phyloP scores from a whole-genome alignment of 805 yeast genomes.

The Candida sanyiensis region DNA sequence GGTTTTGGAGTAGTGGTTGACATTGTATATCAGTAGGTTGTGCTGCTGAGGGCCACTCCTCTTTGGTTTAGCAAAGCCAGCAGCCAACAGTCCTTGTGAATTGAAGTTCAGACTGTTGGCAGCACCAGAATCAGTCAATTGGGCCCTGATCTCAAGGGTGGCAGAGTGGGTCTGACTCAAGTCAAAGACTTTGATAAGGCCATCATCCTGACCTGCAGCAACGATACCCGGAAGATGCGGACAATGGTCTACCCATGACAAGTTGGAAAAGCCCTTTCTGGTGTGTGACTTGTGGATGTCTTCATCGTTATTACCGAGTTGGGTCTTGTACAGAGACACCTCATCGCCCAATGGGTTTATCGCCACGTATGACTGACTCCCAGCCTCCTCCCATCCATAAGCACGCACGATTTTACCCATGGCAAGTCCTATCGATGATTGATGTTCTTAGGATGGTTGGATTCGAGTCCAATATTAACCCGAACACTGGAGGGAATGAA shows the following conservation, averaged over 20 bases:
- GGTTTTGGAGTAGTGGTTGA: conserved; percentile 48
- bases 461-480: not conserved
- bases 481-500: too few relatives aligned
- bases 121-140: conserved; percentile 49
- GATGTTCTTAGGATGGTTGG: not conserved
- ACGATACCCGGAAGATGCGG: conserved; percentile 48
- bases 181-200: conserved; percentile 59
- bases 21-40: conserved; percentile 76
- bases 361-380: conserved; percentile 22
- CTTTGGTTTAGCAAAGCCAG: conserved; percentile 60
- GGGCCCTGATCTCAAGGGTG: conserved; percentile 13
- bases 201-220: conserved; percentile 72
- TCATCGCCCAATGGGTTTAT: conserved; percentile 75
- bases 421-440: not conserved
- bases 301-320: conserved; percentile 32
- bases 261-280: conserved; percentile 58
- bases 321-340: conserved; percentile 57
- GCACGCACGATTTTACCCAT: conserved; percentile 27
- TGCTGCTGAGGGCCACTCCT: conserved; percentile 41
- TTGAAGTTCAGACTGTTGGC: conserved; percentile 73
- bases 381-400: conserved; percentile 24
- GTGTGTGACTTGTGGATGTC: conserved; percentile 48
- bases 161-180: conserved; percentile 33
- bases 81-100: conserved; percentile 57
- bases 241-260: conserved; percentile 65